phyloP scores from a whole-genome alignment of 345 rosid genomes.

The Orychophragmus violaceus region DNA sequence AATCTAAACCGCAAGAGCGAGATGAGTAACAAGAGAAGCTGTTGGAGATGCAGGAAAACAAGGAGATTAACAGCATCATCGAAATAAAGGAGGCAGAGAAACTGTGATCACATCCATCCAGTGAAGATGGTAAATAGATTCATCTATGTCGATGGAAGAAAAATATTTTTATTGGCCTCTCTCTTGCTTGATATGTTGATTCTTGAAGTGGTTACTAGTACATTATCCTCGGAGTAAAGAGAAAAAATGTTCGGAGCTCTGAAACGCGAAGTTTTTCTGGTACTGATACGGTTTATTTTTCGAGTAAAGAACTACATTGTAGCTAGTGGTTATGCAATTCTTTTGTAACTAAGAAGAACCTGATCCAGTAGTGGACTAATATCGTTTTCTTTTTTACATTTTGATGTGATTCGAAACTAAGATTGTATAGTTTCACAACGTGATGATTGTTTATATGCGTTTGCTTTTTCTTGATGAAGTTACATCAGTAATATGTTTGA shows the following conservation, averaged over 20 bases:
- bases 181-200: no score
- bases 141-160: no score
- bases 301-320: neutral
- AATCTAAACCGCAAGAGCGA: constrained; percentile 34
- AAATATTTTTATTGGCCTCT: no score
- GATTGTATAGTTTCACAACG: neutral
- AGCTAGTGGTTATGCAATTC: constrained; percentile 18
- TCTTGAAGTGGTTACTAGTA: neutral
- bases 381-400: neutral
- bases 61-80: constrained; percentile 24
- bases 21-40: constrained; percentile 68
- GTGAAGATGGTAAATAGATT: neutral
- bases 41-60: constrained; percentile 62
- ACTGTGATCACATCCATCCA: no score
- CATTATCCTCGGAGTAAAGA: neutral
- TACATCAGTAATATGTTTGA: no score
- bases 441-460: neutral
- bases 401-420: neutral
- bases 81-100: constrained; percentile 31
- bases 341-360: neutral
- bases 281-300: no score
- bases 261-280: no score
- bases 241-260: neutral
- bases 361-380: neutral
- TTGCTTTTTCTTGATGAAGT: neutral